Base-by-base conservation (phyloP, 305 asterid genomes). In the Rubia peregrina region DNA sequence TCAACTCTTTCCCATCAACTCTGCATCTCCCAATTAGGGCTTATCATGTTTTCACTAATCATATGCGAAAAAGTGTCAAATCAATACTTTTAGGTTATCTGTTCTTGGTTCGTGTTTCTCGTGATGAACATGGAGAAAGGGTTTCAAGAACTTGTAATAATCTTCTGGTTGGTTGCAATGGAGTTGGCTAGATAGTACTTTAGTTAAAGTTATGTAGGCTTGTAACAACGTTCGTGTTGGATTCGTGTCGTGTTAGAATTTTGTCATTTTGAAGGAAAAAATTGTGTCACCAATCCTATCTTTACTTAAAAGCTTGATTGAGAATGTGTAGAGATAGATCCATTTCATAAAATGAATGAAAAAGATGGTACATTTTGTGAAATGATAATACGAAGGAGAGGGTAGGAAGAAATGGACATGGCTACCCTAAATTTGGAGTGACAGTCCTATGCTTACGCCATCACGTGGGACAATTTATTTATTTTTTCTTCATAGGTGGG, bases 1-100 rank as follows among this genome's bases (percentile, higher is more conserved):
- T 62, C 80, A 89, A 69, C 95, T 92, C 76, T 92, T 92, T 67
- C 98, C 98, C 13, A 86, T 86, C 78, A 62, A 49, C 85, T 59
- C 63, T 4, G 12, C 38, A 24, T 60, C 64, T 60, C 38, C 64
- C 40, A 60, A 60, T 16, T 60, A 60, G 64, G 62, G 12, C 14
- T 14, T 5, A 46, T 11, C 53, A 46, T 12, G 53, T 46, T 46
- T 46, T 13, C 46, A 13, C 46, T 42, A 42, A 42, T 42, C 11
- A 42, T 42, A 8, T 13, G 19, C 55, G 53, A 46, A 46, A 12
- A 12, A 6, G 13, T 2, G 13, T 4, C 51, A 2, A 17, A 46
- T 12, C 16, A 12, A 16, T 46, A 3, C 1, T 16, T 19, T 4
- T 8, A 0, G 59, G 59, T 6, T 51, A 16, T 17, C 22, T 7